phyloP scores from a whole-genome alignment of 208 protist genomes.

The Trichomonas vaginalis region DNA sequence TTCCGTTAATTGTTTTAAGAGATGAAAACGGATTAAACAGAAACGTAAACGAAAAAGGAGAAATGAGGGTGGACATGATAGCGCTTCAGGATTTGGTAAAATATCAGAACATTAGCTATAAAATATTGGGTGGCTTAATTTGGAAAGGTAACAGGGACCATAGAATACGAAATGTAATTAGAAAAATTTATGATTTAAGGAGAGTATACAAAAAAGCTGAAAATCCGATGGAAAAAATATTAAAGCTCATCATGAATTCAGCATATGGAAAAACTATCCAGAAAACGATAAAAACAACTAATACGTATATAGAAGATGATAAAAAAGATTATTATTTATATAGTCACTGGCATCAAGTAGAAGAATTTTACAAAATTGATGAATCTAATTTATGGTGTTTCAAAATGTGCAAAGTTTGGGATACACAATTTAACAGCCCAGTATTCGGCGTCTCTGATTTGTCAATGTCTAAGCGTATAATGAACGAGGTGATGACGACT shows the following conservation, averaged over 20 bases:
- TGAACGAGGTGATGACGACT: conserved; percentile 12
- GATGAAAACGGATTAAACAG: too few relatives aligned
- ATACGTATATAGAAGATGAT: not conserved
- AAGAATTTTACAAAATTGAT: too few relatives aligned
- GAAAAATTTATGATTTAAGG: not conserved
- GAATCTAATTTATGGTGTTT: not conserved
- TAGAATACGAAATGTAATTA: not conserved
- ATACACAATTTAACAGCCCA: not conserved
- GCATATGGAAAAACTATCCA: not conserved
- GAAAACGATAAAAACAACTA: not conserved
- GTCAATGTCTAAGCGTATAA: not conserved
- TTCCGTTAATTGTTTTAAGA: too few relatives aligned
- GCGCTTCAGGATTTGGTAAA: not conserved
- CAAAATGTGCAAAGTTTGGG: not conserved
- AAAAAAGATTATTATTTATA: not conserved
- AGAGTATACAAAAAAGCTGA: not conserved
- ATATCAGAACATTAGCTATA: not conserved
- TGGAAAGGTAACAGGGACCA: not conserved
- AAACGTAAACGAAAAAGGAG: not conserved
- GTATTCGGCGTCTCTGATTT: not conserved
- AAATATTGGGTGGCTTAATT: not conserved
- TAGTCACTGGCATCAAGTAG: too few relatives aligned
- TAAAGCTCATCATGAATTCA: not conserved
- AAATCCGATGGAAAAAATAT: not conserved
- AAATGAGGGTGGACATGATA: not conserved